Percentiles rank a stretch among this genome's conserved stretches.
Evolutionary conservation across 805 yeast genomes (phyloP).

Genomic region (Saturnispora hagleri): DNA sequence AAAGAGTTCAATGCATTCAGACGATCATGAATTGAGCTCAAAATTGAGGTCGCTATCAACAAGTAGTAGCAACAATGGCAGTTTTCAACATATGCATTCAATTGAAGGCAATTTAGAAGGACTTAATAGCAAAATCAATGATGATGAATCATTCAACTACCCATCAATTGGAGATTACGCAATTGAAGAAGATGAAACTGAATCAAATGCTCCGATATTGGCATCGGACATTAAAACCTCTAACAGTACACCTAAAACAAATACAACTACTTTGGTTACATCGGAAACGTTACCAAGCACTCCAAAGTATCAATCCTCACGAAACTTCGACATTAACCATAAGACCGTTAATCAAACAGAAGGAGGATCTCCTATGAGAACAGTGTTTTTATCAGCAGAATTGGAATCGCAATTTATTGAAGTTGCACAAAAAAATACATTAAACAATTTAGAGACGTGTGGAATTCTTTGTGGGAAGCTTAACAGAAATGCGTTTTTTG

Average conservation of each 20-base stretch:
- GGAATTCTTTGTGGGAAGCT: conserved; percentile 58
- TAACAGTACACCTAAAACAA: not conserved
- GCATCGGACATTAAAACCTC: not conserved
- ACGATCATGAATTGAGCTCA: conserved; percentile 14
- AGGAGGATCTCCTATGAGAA: conserved; percentile 46
- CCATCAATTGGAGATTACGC: conserved; percentile 15
- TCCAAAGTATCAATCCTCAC: not conserved
- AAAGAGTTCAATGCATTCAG: conserved; percentile 13
- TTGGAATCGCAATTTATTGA: conserved; percentile 36
- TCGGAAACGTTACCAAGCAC: not conserved
- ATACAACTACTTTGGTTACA: not conserved
- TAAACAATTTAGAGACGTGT: conserved; percentile 48
- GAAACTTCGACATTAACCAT: conserved; percentile 23
- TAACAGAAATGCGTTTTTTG: conserved; percentile 51
- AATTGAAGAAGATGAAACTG: conserved; percentile 10
- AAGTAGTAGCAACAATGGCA: conserved; percentile 5
- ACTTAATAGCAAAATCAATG: not conserved
- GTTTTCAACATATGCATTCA: not conserved
- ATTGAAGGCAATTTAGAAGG: conserved; percentile 2
- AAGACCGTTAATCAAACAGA: conserved; percentile 39
- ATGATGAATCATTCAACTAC: conserved; percentile 7
- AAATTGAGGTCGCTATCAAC: conserved; percentile 20
- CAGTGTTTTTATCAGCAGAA: conserved; percentile 39
- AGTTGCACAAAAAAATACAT: conserved; percentile 42
- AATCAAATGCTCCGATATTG: not conserved